phyloP scores from a whole-genome alignment of 2,329 filamentous ascomycete species.

The Nemania sp. region DNA sequence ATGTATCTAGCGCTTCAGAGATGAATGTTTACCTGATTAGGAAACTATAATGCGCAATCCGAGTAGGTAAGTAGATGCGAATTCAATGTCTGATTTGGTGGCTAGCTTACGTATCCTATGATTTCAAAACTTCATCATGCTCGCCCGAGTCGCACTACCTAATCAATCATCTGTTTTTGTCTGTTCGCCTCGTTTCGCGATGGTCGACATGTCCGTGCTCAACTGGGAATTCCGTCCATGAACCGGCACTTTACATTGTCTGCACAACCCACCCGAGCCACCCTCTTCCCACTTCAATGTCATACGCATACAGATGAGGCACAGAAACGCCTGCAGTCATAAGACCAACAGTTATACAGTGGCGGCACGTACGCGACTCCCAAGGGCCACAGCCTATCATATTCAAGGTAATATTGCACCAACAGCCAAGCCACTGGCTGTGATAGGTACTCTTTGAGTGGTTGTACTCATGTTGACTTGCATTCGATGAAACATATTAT shows the following conservation, averaged over 20 bases:
- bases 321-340: constrained; percentile 1
- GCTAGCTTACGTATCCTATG: constrained; percentile 29
- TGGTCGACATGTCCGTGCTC: background rate
- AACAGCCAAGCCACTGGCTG: background rate
- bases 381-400: background rate
- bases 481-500: constrained; percentile 3
- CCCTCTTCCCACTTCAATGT: background rate
- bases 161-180: constrained; percentile 7
- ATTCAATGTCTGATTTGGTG: constrained; percentile 16
- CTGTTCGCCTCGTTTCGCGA: background rate
- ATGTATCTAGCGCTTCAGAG: constrained; percentile 1
- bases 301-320: background rate
- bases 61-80: constrained; percentile 9
- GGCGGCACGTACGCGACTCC: background rate
- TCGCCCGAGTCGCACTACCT: constrained; percentile 19
- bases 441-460: background rate
- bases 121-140: constrained; percentile 7
- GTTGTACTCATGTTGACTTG: constrained; percentile 3
- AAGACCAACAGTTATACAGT: background rate
- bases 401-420: background rate
- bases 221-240: background rate
- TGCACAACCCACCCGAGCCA: background rate
- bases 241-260: constrained; percentile 1
- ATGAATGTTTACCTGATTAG: constrained; percentile 6
- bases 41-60: constrained; percentile 11